These are phyloP conservation scores for Fragilariopsis cylindrus DNA, from an alignment of 108 stramenopile genomes.

Conservation along the genomic window DNA sequence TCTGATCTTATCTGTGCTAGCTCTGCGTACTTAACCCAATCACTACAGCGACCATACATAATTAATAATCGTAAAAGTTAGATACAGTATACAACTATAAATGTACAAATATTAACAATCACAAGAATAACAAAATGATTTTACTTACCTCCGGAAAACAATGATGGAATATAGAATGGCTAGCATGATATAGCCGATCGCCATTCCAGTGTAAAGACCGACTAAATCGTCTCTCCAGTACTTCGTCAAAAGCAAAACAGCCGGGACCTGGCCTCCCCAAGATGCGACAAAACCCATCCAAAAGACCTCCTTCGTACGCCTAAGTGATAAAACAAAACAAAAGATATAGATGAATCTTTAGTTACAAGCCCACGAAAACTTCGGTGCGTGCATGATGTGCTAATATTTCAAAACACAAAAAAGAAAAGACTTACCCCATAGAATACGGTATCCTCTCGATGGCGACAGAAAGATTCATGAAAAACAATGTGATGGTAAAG, in stretches of 20 bases:
- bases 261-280: slow-evolving; percentile 81
- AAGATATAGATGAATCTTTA: not conserved
- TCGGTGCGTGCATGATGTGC: too few relatives aligned
- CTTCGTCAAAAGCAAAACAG: slow-evolving; percentile 54
- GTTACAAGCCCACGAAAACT: not conserved
- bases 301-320: slow-evolving; percentile 69
- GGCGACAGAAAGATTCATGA: slow-evolving; percentile 81
- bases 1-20: slow-evolving; percentile 28
- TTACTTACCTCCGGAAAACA: slow-evolving; percentile 24
- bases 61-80: too few relatives aligned
- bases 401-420: not conserved
- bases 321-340: not conserved
- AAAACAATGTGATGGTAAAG: slow-evolving; percentile 59
- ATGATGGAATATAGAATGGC: slow-evolving; percentile 37
- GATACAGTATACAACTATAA: not conserved
- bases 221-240: slow-evolving; percentile 74
- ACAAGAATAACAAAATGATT: not conserved
- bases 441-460: slow-evolving; percentile 74
- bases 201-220: slow-evolving; percentile 76
- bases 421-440: slow-evolving; percentile 35
- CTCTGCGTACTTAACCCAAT: slow-evolving; percentile 32
- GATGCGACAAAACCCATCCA: slow-evolving; percentile 68
- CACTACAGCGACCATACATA: slow-evolving; percentile 5
- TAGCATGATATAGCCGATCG: slow-evolving; percentile 45
- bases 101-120: not conserved